Percentiles rank a stretch among this genome's conserved stretches.
These are phyloP conservation scores for Clausena lansium DNA, from an alignment of 345 rosid species.

Conservation along the genomic window DNA sequence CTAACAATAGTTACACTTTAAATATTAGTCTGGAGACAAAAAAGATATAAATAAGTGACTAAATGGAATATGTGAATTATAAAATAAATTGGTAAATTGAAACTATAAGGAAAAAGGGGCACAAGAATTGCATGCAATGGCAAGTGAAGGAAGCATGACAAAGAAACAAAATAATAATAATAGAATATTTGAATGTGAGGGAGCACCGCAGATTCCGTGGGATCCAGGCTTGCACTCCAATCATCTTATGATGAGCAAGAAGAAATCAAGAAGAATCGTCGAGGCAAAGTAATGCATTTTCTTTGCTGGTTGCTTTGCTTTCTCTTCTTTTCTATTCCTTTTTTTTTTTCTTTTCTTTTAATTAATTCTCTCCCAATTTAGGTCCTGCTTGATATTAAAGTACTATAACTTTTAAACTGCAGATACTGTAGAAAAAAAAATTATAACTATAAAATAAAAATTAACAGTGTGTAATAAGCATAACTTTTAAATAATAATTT, in stretches of 20 bases:
- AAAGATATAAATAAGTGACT: no score
- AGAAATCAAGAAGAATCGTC: background rate
- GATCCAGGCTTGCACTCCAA: constrained; percentile 55
- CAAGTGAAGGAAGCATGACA: constrained; percentile 7
- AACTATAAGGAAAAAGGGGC: background rate
- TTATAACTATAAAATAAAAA: no score
- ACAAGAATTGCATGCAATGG: constrained; percentile 20
- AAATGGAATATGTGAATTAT: background rate
- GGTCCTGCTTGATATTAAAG: no score
- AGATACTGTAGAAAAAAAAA: no score
- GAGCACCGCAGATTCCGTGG: constrained; percentile 49
- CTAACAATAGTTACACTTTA: no score
- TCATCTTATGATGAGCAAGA: background rate
- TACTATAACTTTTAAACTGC: no score
- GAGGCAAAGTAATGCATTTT: background rate
- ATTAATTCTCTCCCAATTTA: background rate
- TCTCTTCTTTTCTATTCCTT: background rate
- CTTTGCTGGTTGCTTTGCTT: background rate
- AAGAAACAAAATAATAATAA: background rate
- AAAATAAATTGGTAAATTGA: background rate
- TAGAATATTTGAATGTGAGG: background rate
- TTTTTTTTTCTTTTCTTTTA: background rate
- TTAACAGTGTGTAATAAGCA: no score
- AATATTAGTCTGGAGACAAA: no score
- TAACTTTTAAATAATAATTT: no score